Percentiles rank a stretch among this genome's conserved stretches.
phyloP scores from a whole-genome alignment of 345 rosid species.

The Eucalyptus erythrocorys region DNA sequence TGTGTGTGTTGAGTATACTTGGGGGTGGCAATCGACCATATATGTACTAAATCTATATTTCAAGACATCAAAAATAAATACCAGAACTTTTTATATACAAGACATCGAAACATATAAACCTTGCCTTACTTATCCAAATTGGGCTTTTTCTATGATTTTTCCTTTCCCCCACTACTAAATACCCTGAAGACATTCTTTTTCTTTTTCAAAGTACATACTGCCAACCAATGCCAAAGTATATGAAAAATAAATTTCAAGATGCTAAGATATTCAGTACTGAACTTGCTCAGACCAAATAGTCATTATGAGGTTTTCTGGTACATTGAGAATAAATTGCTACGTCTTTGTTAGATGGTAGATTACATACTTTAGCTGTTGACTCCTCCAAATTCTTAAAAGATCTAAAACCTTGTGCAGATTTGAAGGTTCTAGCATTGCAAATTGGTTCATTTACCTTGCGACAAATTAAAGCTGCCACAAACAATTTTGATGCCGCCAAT shows the following conservation, averaged over 20 bases:
- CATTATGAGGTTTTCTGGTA: background rate
- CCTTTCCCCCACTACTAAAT: background rate
- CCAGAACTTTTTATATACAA: background rate
- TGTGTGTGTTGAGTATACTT: background rate
- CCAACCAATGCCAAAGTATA: background rate
- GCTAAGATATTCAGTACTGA: background rate
- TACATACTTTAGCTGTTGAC: background rate
- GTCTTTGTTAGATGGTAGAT: background rate
- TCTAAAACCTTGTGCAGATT: background rate
- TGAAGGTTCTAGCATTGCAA: background rate
- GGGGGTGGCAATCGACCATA: background rate
- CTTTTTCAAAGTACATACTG: background rate
- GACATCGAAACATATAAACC: background rate
- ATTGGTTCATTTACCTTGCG: background rate
- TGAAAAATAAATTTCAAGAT: background rate
- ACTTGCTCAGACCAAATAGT: background rate
- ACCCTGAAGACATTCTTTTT: background rate
- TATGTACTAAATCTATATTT: background rate
- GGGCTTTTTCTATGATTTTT: background rate
- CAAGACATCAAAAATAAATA: background rate
- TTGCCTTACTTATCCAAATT: background rate
- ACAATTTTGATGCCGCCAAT: background rate
- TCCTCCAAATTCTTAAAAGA: background rate
- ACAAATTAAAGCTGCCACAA: constrained; percentile 1
- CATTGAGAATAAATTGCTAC: background rate